Conservation (phyloP, 1,139 yeast species). For the Diutina sp. region DNA sequence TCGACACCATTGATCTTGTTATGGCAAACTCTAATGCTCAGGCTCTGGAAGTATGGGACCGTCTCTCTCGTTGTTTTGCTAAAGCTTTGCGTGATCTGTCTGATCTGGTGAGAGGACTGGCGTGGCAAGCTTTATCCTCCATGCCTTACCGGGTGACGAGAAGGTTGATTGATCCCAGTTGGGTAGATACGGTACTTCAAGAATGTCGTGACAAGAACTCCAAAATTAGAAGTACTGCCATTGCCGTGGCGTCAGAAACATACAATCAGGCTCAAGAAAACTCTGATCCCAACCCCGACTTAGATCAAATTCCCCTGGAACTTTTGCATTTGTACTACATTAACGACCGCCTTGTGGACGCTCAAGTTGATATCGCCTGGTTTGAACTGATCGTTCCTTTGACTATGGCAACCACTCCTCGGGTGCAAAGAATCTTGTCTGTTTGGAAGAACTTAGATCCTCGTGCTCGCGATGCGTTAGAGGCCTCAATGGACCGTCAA, state of each 20-base stretch:
- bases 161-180: background rate
- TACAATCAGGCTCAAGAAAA: slow-evolving; percentile 18
- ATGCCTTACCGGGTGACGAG: background rate
- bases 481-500: background rate
- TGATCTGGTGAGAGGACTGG: background rate
- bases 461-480: background rate
- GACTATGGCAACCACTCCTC: slow-evolving; percentile 23
- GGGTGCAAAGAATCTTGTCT: slow-evolving; percentile 39
- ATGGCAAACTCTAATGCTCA: background rate
- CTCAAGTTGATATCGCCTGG: slow-evolving; percentile 50
- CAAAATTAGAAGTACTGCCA: slow-evolving; percentile 52
- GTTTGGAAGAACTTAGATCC: background rate
- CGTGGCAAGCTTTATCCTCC: background rate
- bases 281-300: background rate
- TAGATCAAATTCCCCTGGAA: slow-evolving; percentile 44
- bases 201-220: slow-evolving; percentile 58
- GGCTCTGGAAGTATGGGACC: background rate
- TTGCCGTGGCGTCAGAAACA: slow-evolving; percentile 40
- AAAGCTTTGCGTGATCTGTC: background rate
- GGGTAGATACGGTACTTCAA: slow-evolving; percentile 33
- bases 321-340: slow-evolving; percentile 61
- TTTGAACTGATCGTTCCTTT: slow-evolving; percentile 53
- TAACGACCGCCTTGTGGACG: slow-evolving; percentile 56
- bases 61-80: background rate
- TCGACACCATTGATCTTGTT: slow-evolving; percentile 25